phyloP scores from a whole-genome alignment of 2,329 filamentous ascomycete species.

The Fusarium odoratissimum region DNA sequence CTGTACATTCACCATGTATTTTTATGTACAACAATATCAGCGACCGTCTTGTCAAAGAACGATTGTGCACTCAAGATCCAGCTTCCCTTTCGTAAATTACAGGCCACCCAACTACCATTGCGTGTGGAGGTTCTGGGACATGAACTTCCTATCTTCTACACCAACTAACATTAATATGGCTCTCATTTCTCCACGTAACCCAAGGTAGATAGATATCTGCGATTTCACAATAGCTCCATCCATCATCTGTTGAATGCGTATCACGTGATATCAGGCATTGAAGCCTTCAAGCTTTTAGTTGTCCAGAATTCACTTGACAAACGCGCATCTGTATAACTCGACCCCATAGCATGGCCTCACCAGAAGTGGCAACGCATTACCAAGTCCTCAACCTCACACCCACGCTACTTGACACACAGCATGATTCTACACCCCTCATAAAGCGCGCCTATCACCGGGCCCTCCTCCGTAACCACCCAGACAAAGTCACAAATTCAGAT shows the following conservation, averaged over 20 bases:
- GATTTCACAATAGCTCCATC: not conserved
- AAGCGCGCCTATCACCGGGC: conserved; percentile 74
- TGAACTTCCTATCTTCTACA: not conserved
- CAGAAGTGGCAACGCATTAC: conserved; percentile 64
- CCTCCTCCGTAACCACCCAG: conserved; percentile 73
- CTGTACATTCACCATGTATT: conserved; percentile 52
- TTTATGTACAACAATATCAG: conserved; percentile 45
- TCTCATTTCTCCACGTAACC: not conserved
- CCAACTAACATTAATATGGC: not conserved
- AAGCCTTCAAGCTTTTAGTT: conserved; percentile 7
- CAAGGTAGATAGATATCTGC: not conserved
- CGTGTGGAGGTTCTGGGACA: not conserved
- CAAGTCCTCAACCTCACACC: conserved; percentile 68
- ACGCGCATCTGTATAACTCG: not conserved
- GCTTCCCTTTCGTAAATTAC: conserved; percentile 1
- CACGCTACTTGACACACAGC: conserved; percentile 57
- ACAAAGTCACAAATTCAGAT: conserved; percentile 57
- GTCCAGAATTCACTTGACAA: not conserved
- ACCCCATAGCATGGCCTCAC: conserved; percentile 13
- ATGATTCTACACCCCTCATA: conserved; percentile 60
- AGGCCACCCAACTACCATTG: not conserved
- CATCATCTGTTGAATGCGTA: not conserved
- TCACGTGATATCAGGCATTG: conserved; percentile 41
- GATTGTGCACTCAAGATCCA: not conserved
- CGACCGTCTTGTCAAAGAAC: conserved; percentile 24